These are phyloP conservation scores for Pleurozium schreberi DNA, from an alignment of 225 moss, liverwort and hornwort species.

Conservation along the genomic window DNA sequence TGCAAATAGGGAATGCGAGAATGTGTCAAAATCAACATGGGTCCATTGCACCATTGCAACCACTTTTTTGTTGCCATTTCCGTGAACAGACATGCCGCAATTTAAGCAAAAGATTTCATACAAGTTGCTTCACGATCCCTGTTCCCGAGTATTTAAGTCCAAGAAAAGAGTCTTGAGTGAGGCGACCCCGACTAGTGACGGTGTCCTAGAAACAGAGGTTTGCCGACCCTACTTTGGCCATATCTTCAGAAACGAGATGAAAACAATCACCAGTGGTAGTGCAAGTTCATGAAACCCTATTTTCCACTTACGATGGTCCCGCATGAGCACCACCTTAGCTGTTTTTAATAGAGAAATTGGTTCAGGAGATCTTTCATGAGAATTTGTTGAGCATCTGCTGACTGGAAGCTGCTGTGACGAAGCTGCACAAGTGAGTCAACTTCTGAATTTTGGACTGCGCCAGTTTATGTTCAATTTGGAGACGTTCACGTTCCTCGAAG, in stretches of 20 bases:
- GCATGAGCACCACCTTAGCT: not conserved
- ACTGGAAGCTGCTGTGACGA: not conserved
- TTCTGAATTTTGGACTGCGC: not conserved
- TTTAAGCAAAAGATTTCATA: not conserved
- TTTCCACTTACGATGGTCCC: not conserved
- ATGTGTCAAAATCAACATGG: not conserved
- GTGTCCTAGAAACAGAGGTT: not conserved
- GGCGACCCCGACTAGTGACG: not conserved
- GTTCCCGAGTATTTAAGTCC: not conserved
- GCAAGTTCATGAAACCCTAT: not conserved
- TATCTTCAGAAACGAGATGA: not conserved
- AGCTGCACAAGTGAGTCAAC: not conserved
- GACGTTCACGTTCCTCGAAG: not conserved
- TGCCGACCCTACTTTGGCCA: not conserved
- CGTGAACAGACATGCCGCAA: rapidly evolving
- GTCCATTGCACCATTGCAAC: not conserved
- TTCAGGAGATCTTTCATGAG: not conserved
- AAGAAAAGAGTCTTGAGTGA: not conserved
- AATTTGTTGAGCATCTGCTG: not conserved
- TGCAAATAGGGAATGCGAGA: not conserved
- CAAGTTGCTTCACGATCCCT: not conserved
- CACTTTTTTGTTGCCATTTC: not conserved
- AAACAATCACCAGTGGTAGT: not conserved
- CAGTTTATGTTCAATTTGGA: not conserved
- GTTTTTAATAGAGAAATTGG: too few relatives aligned